Base-by-base conservation (phyloP, 2,329 filamentous ascomycete genomes). In the Phaeosphaeriaceae sp. region DNA sequence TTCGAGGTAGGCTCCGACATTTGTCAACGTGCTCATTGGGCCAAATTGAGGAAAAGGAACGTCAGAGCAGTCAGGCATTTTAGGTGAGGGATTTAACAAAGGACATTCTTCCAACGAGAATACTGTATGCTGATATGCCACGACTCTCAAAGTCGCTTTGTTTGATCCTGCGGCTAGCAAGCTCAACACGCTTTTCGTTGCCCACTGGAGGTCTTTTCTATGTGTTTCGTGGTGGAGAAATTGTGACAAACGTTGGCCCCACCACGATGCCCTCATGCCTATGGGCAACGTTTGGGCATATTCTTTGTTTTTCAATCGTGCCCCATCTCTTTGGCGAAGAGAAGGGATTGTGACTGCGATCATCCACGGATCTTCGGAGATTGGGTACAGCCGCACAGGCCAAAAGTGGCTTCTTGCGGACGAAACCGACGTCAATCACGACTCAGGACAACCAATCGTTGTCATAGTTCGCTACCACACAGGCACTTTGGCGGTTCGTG, bases 1-100 rank as follows among this genome's bases (percentile, higher is more conserved):
- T 45, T 46, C 40, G 48, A 56, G 47, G 20, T 48, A 52, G 54
- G 48, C 42, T 7, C 31, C 52, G n/a, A 20, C 40, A 41, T 60
- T 56, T 60, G 60, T 60, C 47, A 49, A 9, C n/a, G 10, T 33
- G 25, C 3, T 25, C 11, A n/a, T 25, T 11, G 17, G 17, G 17
- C 15, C 6, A 25, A 17, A 25, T 25, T 4, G 9, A 22, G 21
- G 10, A 25, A 47, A 15, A 25, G 1, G 22, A 15, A 27, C 17
- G 45, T 11, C 21, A 15, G 22, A 11, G 45, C 21, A 47, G 44
- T n/a, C 44, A 22, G 44, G 24, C 44, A 46, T 21, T 3, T 46
- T 22, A 3, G 11, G 17, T 9, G 15, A 17, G 42, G 31, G 13
- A 13, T 15, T 7, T 36, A 36, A 36, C 31, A 36, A 36, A 36